phyloP scores from a whole-genome alignment of 139 green algal genomes.

The Chlorella vulgaris region DNA sequence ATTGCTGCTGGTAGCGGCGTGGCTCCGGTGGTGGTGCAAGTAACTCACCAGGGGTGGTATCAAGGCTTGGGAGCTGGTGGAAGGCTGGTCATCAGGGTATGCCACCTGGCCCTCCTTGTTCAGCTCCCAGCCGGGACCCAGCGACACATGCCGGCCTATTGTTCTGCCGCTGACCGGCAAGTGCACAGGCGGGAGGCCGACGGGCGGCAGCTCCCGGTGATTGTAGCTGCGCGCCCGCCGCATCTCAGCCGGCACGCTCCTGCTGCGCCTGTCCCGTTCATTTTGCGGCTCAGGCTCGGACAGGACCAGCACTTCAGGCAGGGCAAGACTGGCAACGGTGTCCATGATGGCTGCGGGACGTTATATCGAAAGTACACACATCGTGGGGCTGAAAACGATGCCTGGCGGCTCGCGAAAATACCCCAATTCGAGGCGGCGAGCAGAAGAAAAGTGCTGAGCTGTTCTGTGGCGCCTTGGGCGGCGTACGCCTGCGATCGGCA shows the following conservation, averaged over 20 bases:
- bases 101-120: constrained; percentile 2
- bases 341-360: background rate
- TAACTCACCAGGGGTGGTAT: background rate
- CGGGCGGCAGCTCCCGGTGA: background rate
- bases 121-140: constrained; percentile 32
- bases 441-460: too few relatives aligned
- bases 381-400: too few relatives aligned
- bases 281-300: background rate
- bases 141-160: constrained; percentile 21
- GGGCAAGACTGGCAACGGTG: background rate
- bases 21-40: too few relatives aligned
- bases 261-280: background rate
- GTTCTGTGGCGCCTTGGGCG: too few relatives aligned
- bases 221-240: background rate
- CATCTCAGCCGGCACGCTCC: background rate
- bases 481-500: too few relatives aligned
- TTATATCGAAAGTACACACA: too few relatives aligned
- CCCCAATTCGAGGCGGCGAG: too few relatives aligned
- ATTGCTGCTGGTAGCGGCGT: too few relatives aligned
- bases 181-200: constrained; percentile 7
- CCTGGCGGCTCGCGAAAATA: too few relatives aligned
- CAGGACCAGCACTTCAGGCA: background rate
- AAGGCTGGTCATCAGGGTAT: background rate
- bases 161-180: constrained; percentile 28
- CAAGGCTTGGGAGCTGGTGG: constrained; percentile 20